Conservation (phyloP, 2,329 filamentous ascomycete species). For the Aspergillus pseudoviridinutans region DNA sequence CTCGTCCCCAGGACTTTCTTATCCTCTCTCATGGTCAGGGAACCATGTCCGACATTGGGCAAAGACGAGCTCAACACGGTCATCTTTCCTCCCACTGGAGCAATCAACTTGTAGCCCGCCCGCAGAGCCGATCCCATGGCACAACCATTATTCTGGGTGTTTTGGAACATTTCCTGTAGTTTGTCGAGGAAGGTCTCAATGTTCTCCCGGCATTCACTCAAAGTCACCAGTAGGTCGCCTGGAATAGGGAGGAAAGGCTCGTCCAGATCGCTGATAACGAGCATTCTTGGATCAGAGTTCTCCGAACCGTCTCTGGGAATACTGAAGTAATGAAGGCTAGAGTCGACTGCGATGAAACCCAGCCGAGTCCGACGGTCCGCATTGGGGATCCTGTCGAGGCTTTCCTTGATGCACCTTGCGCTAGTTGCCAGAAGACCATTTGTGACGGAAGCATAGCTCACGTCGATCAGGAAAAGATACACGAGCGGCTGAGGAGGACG, state of each 20-base stretch:
- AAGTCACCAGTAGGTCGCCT: constrained; percentile 81
- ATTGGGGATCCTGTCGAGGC: constrained; percentile 95
- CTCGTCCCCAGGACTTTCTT: constrained; percentile 93
- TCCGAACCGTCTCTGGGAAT: constrained; percentile 86
- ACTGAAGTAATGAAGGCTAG: constrained; percentile 91
- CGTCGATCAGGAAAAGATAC: constrained; percentile 92
- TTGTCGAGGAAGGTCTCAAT: constrained; percentile 88
- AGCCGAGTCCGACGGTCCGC: constrained; percentile 87
- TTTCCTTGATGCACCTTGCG: constrained; percentile 90
- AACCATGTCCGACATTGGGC: constrained; percentile 84
- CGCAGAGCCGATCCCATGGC: constrained; percentile 92
- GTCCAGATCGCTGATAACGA: constrained; percentile 90
- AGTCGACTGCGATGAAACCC: constrained; percentile 93
- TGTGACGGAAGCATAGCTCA: constrained; percentile 84
- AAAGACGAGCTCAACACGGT: constrained; percentile 85
- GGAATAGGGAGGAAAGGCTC: constrained; percentile 96
- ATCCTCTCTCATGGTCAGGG: constrained; percentile 90
- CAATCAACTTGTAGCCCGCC: constrained; percentile 93
- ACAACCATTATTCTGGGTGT: constrained; percentile 83
- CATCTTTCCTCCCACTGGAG: constrained; percentile 90
- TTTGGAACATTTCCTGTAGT: constrained; percentile 94
- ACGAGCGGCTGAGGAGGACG: constrained; percentile 92
- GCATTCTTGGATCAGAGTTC: constrained; percentile 79
- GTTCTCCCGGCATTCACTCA: constrained; percentile 83
- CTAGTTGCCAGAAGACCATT: constrained; percentile 88